These are phyloP conservation scores for Mrakia frigida DNA, from an alignment of 768 basidiomycete genomes.

Conservation along the genomic window DNA sequence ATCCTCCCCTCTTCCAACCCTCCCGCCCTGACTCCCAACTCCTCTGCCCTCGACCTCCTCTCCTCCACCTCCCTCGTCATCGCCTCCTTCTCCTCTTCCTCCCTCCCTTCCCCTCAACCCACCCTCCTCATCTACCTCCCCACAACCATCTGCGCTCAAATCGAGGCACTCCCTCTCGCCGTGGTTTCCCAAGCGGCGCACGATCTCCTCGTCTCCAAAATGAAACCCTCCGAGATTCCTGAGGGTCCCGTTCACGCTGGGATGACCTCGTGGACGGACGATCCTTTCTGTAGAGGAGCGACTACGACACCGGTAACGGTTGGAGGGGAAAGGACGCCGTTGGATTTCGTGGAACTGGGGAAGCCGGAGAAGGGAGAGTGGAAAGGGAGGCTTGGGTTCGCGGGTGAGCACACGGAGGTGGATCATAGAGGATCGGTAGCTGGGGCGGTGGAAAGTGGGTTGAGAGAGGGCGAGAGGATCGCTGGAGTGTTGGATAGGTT, in stretches of 20 bases:
- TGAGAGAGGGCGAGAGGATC: slow-evolving; percentile 45
- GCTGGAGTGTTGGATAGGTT: slow-evolving; percentile 37
- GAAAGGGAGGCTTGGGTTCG: slow-evolving; percentile 45
- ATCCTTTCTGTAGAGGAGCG: slow-evolving; percentile 45
- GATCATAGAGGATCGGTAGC: slow-evolving; percentile 46
- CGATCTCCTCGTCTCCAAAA: slow-evolving; percentile 30
- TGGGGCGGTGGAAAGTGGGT: slow-evolving; percentile 45
- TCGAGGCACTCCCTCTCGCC: slow-evolving; percentile 20
- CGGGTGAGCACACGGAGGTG: slow-evolving; percentile 49
- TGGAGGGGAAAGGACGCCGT: slow-evolving; percentile 39
- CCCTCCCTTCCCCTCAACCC: slow-evolving; percentile 35
- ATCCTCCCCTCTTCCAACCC: slow-evolving; percentile 30
- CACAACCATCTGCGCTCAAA: slow-evolving; percentile 21
- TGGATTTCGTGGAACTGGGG: slow-evolving; percentile 45
- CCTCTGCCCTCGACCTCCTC: neutral
- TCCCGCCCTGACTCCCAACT: neutral
- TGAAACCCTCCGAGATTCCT: slow-evolving; percentile 1
- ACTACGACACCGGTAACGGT: slow-evolving; percentile 44
- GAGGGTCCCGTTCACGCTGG: slow-evolving; percentile 33
- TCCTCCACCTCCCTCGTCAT: slow-evolving; percentile 14
- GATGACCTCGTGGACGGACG: slow-evolving; percentile 44
- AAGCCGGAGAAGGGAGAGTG: slow-evolving; percentile 39
- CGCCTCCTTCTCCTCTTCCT: slow-evolving; percentile 1
- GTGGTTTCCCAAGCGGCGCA: slow-evolving; percentile 32
- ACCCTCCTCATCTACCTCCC: slow-evolving; percentile 38